phyloP scores from a whole-genome alignment of 148 eudicot species.

The Rhododendron simsii region DNA sequence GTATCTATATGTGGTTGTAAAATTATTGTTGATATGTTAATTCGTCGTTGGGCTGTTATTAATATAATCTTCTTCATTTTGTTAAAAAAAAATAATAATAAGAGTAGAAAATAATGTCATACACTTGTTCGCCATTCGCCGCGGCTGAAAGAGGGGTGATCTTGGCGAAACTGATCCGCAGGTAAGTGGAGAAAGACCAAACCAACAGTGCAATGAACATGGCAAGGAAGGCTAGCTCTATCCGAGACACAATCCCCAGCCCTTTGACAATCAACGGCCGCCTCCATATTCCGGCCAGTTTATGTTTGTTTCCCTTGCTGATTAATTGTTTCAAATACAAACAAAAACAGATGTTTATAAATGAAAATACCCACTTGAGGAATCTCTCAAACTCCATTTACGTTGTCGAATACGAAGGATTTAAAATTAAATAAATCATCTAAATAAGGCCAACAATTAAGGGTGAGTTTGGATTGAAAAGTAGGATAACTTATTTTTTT shows the following conservation, averaged over 20 bases:
- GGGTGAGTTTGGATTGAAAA: too few species aligned
- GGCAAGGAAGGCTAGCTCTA: conserved; percentile 53
- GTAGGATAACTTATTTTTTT: too few species aligned
- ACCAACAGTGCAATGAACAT: conserved; percentile 73
- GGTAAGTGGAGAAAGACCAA: conserved; percentile 52
- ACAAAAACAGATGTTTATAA: neutral
- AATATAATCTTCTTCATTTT: too few species aligned
- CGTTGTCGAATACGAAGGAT: too few species aligned
- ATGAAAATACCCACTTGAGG: neutral
- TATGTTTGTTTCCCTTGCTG: conserved; percentile 13
- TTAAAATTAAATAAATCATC: too few species aligned
- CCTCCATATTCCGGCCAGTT: conserved; percentile 30
- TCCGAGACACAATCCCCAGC: conserved; percentile 65
- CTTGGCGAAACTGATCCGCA: conserved; percentile 38
- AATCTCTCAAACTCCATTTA: too few species aligned
- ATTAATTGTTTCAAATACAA: neutral
- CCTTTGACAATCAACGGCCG: conserved; percentile 61
- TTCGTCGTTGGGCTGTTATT: too few species aligned
- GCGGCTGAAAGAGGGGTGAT: conserved; percentile 22
- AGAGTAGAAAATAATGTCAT: neutral
- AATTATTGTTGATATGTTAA: too few species aligned
- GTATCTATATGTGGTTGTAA: too few species aligned
- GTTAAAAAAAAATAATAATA: neutral
- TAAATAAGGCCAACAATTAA: too few species aligned
- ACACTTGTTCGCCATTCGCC: conserved; percentile 40